These are phyloP conservation scores for Apiotrichum sp. DNA, from an alignment of 1,284 basidiomycete species.

Conservation along the genomic window DNA sequence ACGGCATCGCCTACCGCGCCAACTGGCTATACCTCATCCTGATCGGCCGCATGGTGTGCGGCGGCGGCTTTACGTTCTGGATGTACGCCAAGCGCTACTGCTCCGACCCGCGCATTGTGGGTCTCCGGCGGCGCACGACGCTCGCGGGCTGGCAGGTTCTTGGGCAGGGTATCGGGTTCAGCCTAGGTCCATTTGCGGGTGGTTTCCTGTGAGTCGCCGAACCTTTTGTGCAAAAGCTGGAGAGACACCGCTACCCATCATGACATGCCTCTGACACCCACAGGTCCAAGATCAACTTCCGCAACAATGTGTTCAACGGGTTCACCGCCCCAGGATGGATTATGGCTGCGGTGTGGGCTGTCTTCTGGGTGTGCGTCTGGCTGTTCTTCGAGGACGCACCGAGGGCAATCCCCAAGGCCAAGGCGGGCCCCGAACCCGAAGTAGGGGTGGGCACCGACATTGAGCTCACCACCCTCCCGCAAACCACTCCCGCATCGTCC, in stretches of 20 bases:
- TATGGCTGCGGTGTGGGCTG: constrained; percentile 6
- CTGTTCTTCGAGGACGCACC: constrained; percentile 4
- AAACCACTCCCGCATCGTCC: not conserved
- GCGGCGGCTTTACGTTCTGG: constrained; percentile 8
- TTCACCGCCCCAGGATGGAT: constrained; percentile 8
- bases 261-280: not conserved
- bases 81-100: constrained; percentile 13
- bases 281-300: constrained; percentile 6
- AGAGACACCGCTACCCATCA: not conserved
- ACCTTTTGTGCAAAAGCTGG: no score
- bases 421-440: not conserved
- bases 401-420: not conserved
- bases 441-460: no score
- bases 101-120: constrained; percentile 9
- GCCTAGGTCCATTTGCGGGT: constrained; percentile 7
- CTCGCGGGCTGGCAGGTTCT: constrained; percentile 12
- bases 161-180: constrained; percentile 8
- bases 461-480: no score
- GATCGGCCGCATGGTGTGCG: constrained; percentile 7
- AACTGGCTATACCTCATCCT: constrained; percentile 12
- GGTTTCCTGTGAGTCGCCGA: constrained; percentile 3
- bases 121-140: constrained; percentile 6
- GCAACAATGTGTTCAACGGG: constrained; percentile 7
- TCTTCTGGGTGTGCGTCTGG: constrained; percentile 5
- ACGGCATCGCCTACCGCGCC: constrained; percentile 6